Conservation (phyloP, 2,329 filamentous ascomycete genomes). For the Niveomyces coronatus region DNA sequence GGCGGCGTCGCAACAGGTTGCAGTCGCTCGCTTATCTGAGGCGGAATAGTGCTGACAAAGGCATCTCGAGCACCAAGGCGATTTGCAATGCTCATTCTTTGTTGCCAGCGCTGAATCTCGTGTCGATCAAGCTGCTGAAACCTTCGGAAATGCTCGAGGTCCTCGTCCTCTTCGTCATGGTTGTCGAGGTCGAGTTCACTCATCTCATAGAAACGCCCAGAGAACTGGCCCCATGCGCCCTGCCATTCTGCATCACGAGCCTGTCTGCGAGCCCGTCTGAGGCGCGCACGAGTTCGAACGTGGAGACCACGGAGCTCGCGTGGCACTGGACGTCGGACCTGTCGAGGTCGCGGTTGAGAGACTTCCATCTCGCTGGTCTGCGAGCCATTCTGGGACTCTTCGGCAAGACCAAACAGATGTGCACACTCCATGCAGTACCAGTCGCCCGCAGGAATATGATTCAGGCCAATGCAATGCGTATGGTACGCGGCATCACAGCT, state of each 20-base stretch:
- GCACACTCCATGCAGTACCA: constrained; percentile 90
- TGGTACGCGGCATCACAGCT: constrained; percentile 85
- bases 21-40: constrained; percentile 50
- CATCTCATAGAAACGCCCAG: constrained; percentile 51
- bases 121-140: constrained; percentile 45
- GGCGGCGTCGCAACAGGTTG: constrained; percentile 30
- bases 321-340: constrained; percentile 21
- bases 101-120: constrained; percentile 67
- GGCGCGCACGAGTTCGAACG: constrained; percentile 45
- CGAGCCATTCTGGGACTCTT: constrained; percentile 23
- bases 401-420: constrained; percentile 32
- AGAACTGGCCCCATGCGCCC: constrained; percentile 65
- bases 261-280: constrained; percentile 44
- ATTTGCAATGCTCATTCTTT: constrained; percentile 71
- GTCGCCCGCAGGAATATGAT: constrained; percentile 60
- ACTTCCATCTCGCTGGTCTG: constrained; percentile 22
- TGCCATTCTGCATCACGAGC: constrained; percentile 79
- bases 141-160: constrained; percentile 46
- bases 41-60: constrained; percentile 53
- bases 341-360: constrained; percentile 15
- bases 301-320: constrained; percentile 25
- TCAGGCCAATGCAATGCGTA: constrained; percentile 80
- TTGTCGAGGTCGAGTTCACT: constrained; percentile 32
- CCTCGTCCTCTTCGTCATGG: constrained; percentile 56
- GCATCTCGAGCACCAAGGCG: constrained; percentile 65